Base-by-base conservation (phyloP, 352 stramenopile species). In the Elongisporangium prolatum region DNA sequence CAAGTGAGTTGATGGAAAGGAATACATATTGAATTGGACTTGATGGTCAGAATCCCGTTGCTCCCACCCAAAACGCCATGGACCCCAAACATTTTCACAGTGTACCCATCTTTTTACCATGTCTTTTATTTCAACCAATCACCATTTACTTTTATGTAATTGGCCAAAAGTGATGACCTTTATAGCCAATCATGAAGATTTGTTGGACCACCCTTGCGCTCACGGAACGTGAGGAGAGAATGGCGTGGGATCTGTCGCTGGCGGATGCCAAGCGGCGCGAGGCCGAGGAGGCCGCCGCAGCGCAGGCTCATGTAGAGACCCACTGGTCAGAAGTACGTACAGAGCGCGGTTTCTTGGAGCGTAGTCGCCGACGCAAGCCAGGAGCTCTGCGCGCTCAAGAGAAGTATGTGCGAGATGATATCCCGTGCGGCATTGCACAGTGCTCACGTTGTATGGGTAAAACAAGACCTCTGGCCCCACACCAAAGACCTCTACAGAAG, bases 341-440 rank as follows among this genome's bases (percentile, higher is more conserved):
- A 9, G 80, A 91, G 61, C 53, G 60, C 50, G 75, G 63, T 62
- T 94, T 94, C 58, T 65, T 89, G 18, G 84, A 94, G 71, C 79
- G 77, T 56, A 91, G 83, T 64, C 75, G 82, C 2, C 78, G 83
- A 2, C 80, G 82, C 69, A 89, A 89, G 62, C 79, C 80, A 1
- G 85, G 85, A n/a, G 70, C 77, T 7, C 52, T 93, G 58, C 85
- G 86, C 53, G 64, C 78, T 2, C 69, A 81, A 22, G 85, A 95
- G 60, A 70, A 67, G 22, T 95, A 95, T 60, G 52, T 95, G 24
- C 77, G 85, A 16, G 65, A 71, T 34, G 85, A 95, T 57, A 56
- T 93, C 16, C 71, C 86, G 13, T 95, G 85, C 67, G 85, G 79
- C 14, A 64, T 95, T 3, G 63, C 70, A 7, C 58, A 58, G 10